Evolutionary conservation across 768 basidiomycete species (phyloP).

Genomic region (Xanthoconium purpureum): DNA sequence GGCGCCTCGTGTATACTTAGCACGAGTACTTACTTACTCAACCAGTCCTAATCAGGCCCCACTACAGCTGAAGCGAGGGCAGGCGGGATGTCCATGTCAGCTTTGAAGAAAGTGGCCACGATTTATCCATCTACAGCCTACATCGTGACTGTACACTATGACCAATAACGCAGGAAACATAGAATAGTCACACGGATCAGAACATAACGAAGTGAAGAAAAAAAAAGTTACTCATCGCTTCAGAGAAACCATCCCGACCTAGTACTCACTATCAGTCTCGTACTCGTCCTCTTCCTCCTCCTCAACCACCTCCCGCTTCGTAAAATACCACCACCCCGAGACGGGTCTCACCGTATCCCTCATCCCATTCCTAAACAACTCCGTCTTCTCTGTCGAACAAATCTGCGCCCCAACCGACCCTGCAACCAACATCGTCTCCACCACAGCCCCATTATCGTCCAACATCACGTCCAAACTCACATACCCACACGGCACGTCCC

Average conservation of each 20-base stretch:
- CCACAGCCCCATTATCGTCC: slow-evolving; percentile 23
- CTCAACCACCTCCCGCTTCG: slow-evolving; percentile 1
- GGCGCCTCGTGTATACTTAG: too few species aligned
- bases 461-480: slow-evolving; percentile 29
- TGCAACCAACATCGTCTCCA: slow-evolving; percentile 30
- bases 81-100: too few species aligned
- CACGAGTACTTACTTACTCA: too few species aligned
- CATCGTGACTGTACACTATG: too few species aligned
- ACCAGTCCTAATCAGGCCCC: too few species aligned
- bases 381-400: slow-evolving; percentile 29
- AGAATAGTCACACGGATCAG: too few species aligned
- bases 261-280: background rate
- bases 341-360: slow-evolving; percentile 32
- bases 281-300: background rate
- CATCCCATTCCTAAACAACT: slow-evolving; percentile 29
- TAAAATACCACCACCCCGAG: slow-evolving; percentile 34
- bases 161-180: too few species aligned
- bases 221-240: too few species aligned
- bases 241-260: background rate
- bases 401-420: slow-evolving; percentile 30
- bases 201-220: too few species aligned
- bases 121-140: too few species aligned
- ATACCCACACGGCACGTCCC: slow-evolving; percentile 30
- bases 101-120: too few species aligned
- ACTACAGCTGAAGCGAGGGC: too few species aligned